Evolutionary conservation across 2,329 filamentous ascomycete genomes (phyloP).

Genomic region (Dactylonectria macrodidyma): DNA sequence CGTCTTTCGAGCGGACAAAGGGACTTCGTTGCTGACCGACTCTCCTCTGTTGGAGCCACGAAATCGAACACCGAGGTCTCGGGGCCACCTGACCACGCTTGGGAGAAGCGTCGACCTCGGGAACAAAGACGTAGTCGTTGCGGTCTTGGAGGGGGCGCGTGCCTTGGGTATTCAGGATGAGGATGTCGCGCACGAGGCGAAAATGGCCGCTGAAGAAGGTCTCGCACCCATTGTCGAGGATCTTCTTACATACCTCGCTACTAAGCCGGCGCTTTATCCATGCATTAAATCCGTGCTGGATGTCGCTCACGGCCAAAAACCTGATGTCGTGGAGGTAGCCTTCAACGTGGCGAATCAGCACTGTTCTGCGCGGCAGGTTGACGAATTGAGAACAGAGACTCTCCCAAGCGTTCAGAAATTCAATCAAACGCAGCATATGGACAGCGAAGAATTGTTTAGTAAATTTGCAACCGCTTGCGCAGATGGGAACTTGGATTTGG

Average conservation of each 20-base stretch:
- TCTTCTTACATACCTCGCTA: not conserved
- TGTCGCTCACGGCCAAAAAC: not conserved
- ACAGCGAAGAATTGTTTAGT: no score
- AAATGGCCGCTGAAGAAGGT: not conserved
- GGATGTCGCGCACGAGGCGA: not conserved
- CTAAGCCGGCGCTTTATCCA: not conserved
- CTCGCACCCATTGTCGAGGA: not conserved
- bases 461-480: not conserved
- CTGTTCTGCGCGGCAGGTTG: not conserved
- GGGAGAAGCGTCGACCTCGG: not conserved
- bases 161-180: not conserved
- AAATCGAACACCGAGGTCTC: not conserved
- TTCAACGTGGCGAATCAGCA: not conserved
- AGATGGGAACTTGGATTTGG: not conserved
- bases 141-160: not conserved
- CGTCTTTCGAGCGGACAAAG: slow-evolving; percentile 1
- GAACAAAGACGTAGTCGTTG: not conserved
- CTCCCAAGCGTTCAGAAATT: not conserved
- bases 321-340: not conserved
- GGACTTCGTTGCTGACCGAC: not conserved
- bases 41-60: no score
- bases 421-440: not conserved
- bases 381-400: not conserved
- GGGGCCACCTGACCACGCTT: not conserved
- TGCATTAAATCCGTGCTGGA: not conserved